phyloP scores from a whole-genome alignment of 768 basidiomycete genomes.

The Cystofilobasidium capitatum region DNA sequence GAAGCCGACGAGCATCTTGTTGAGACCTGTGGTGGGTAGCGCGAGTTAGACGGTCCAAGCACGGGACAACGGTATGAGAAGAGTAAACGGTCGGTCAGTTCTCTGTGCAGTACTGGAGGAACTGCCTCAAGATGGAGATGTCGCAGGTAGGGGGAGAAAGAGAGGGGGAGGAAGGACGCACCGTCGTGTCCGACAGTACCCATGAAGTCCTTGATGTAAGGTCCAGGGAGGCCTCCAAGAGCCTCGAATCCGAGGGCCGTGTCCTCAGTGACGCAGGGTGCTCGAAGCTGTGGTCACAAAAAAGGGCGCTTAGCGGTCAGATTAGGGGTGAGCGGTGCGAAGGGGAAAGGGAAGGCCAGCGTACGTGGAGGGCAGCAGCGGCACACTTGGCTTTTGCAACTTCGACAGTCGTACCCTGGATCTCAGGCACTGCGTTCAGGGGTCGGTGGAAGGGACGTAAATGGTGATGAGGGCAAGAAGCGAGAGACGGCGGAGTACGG shows the following conservation, averaged over 20 bases:
- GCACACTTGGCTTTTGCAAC: constrained; percentile 79
- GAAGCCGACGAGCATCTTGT: constrained; percentile 69
- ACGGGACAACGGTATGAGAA: neutral
- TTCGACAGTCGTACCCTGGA: constrained; percentile 86
- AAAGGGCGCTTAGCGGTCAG: neutral
- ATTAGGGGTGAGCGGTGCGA: too few species aligned
- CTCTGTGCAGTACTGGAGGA: neutral
- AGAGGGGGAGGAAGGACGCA: constrained; percentile 30
- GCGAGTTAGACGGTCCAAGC: too few species aligned
- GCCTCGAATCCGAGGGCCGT: constrained; percentile 88
- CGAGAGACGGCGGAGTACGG: neutral
- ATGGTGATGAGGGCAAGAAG: neutral
- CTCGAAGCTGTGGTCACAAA: constrained; percentile 41
- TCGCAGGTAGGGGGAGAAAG: neutral
- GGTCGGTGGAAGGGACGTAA: neutral
- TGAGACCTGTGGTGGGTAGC: too few species aligned
- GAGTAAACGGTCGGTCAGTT: neutral
- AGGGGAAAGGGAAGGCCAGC: constrained; percentile 27
- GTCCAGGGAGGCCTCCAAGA: constrained; percentile 81
- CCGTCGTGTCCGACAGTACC: constrained; percentile 75
- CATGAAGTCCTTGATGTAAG: constrained; percentile 94
- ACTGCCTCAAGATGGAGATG: too few species aligned
- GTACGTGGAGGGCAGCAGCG: constrained; percentile 69
- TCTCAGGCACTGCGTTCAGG: constrained; percentile 72
- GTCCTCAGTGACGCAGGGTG: constrained; percentile 53